Percentiles rank a stretch among this genome's conserved stretches.
phyloP scores from a whole-genome alignment of 2,329 filamentous ascomycete species.

The Pyrenochaeta sp. region DNA sequence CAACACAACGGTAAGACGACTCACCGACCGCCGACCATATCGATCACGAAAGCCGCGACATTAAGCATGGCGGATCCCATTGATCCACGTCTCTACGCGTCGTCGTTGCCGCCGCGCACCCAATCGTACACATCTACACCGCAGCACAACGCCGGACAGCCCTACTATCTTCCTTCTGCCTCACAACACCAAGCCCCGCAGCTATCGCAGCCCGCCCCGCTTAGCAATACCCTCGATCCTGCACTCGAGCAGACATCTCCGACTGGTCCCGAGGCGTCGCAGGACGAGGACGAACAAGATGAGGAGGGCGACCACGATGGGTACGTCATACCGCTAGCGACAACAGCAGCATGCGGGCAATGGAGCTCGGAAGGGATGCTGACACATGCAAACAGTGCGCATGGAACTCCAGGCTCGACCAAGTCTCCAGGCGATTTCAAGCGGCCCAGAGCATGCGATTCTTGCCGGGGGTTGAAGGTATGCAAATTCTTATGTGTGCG shows the following conservation, averaged over 20 bases:
- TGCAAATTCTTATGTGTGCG: not conserved
- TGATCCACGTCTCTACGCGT: constrained; percentile 42
- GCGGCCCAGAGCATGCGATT: constrained; percentile 58
- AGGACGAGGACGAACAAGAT: constrained; percentile 42
- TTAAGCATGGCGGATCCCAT: constrained; percentile 40
- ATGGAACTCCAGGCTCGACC: constrained; percentile 39
- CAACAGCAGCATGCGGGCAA: not conserved
- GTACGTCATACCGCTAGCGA: constrained; percentile 20
- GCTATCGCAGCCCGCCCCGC: constrained; percentile 25
- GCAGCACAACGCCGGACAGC: constrained; percentile 34
- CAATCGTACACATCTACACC: constrained; percentile 38
- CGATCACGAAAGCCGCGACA: constrained; percentile 6
- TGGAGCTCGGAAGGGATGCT: constrained; percentile 1
- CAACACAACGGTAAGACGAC: constrained; percentile 17
- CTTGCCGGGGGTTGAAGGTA: constrained; percentile 55
- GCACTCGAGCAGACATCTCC: constrained; percentile 46
- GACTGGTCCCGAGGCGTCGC: constrained; percentile 23
- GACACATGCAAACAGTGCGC: constrained; percentile 22
- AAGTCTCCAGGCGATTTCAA: constrained; percentile 52
- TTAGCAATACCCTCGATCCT: constrained; percentile 37
- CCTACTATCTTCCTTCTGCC: constrained; percentile 39
- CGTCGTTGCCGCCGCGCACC: constrained; percentile 32
- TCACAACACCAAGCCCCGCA: constrained; percentile 28
- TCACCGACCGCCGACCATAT: constrained; percentile 30
- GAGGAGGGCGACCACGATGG: constrained; percentile 41